phyloP scores from a whole-genome alignment of 2,329 filamentous ascomycete species.

The Fusarium coicis region DNA sequence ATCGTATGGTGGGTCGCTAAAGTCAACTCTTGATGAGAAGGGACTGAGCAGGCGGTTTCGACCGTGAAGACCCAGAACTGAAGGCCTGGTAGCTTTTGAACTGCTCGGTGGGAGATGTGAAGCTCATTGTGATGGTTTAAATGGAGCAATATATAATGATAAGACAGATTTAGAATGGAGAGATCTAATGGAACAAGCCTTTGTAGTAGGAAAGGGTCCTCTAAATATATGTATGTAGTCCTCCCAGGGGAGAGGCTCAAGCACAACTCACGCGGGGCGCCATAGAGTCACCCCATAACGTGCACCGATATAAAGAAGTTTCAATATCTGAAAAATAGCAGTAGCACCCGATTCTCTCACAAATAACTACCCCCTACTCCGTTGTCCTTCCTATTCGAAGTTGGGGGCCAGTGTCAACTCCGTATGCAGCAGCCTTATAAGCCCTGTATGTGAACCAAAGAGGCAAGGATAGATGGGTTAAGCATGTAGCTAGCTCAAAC shows the following conservation, averaged over 20 bases:
- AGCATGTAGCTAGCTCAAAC: neutral
- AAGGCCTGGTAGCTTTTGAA: slow-evolving; percentile 1
- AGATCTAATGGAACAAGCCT: neutral
- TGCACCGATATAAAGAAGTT: neutral
- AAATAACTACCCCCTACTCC: too few relatives aligned
- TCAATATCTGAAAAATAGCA: neutral
- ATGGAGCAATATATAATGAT: neutral
- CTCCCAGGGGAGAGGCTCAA: neutral
- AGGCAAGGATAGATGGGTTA: neutral
- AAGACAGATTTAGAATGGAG: neutral
- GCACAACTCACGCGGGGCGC: neutral
- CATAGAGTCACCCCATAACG: neutral
- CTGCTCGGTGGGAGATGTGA: neutral
- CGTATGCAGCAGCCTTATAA: neutral
- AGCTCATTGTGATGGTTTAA: neutral
- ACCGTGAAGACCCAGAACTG: neutral
- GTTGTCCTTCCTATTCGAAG: neutral
- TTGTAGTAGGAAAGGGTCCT: neutral
- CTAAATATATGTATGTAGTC: neutral
- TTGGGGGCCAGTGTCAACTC: neutral
- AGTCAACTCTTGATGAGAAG: slow-evolving; percentile 2
- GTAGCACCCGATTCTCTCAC: neutral
- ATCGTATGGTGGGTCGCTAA: slow-evolving; percentile 1
- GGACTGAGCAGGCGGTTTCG: neutral
- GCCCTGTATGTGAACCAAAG: neutral